Evolutionary conservation across 192 early-diverging fungal species (phyloP).

Genomic region (Jimgerdemannia lactiflua): DNA sequence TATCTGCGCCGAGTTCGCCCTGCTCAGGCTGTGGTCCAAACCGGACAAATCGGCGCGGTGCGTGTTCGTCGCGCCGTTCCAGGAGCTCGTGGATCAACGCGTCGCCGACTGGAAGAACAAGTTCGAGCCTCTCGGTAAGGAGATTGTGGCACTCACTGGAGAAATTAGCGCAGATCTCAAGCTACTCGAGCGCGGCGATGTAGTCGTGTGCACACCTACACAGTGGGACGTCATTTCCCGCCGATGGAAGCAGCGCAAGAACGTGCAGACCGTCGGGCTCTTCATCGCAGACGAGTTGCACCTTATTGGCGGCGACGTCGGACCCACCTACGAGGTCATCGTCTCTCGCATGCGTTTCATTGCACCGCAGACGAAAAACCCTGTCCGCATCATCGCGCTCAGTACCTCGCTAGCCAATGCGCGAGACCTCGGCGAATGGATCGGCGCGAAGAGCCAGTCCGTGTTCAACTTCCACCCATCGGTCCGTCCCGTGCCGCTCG

Average conservation of each 20-base stretch:
- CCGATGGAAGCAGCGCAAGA: constrained; percentile 93
- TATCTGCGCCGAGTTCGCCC: constrained; percentile 91
- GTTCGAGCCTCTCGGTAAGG: constrained; percentile 89
- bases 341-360: constrained; percentile 95
- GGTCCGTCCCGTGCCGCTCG: constrained; percentile 91
- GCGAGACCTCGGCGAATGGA: constrained; percentile 98
- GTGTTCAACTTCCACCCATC: constrained; percentile 97
- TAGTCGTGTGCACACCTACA: constrained; percentile 84
- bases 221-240: constrained; percentile 96
- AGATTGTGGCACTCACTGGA: constrained; percentile 84
- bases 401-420: constrained; percentile 93
- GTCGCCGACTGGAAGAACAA: constrained; percentile 79
- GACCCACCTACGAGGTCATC: constrained; percentile 91
- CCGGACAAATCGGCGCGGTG: constrained; percentile 55
- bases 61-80: constrained; percentile 91
- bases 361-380: constrained; percentile 69
- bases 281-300: constrained; percentile 96
- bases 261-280: constrained; percentile 85
- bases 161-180: constrained; percentile 90
- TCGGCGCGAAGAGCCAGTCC: constrained; percentile 71
- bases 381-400: constrained; percentile 90
- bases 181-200: constrained; percentile 86
- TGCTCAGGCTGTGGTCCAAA: constrained; percentile 81
- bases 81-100: constrained; percentile 76
- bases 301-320: constrained; percentile 86